A percentile compares a stretch with the other conserved stretches of the same genome.
Evolutionary conservation across 2,329 filamentous ascomycete species (phyloP).

Genomic region (Rutstroemia sydowiana): DNA sequence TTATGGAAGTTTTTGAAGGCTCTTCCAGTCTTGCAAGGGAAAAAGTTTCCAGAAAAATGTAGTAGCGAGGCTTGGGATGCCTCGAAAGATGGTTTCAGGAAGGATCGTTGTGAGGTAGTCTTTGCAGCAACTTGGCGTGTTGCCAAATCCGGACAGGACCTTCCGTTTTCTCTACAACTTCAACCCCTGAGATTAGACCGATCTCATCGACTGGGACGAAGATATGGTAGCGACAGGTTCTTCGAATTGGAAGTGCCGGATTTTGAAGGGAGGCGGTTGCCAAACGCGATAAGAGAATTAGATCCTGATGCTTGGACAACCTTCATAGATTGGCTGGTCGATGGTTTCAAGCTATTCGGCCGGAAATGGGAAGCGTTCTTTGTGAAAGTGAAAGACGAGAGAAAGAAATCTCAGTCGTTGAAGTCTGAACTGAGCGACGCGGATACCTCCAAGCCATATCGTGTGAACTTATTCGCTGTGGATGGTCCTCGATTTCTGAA

Average conservation of each 20-base stretch:
- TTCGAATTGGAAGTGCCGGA: conserved; percentile 47
- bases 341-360: conserved; percentile 24
- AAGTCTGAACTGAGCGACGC: conserved; percentile 32
- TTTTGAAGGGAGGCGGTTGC: conserved; percentile 27
- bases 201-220: conserved; percentile 44
- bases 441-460: conserved; percentile 32
- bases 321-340: conserved; percentile 36
- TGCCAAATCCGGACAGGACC: conserved; percentile 30
- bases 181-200: conserved; percentile 42
- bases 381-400: conserved; percentile 19
- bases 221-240: conserved; percentile 52
- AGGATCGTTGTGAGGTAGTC: conserved; percentile 36
- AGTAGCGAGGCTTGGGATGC: conserved; percentile 38
- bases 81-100: conserved; percentile 13
- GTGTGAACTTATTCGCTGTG: conserved; percentile 49
- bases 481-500: conserved; percentile 31
- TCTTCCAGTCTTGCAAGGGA: conserved; percentile 37
- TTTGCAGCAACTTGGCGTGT: conserved; percentile 38
- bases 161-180: conserved; percentile 41
- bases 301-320: conserved; percentile 29
- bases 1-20: conserved; percentile 37
- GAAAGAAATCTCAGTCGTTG: conserved; percentile 32
- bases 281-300: conserved; percentile 28
- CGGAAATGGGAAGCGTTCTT: conserved; percentile 27
- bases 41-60: conserved; percentile 42